Evolutionary conservation across 768 basidiomycete species (phyloP).

Genomic region (Suillus plorans): DNA sequence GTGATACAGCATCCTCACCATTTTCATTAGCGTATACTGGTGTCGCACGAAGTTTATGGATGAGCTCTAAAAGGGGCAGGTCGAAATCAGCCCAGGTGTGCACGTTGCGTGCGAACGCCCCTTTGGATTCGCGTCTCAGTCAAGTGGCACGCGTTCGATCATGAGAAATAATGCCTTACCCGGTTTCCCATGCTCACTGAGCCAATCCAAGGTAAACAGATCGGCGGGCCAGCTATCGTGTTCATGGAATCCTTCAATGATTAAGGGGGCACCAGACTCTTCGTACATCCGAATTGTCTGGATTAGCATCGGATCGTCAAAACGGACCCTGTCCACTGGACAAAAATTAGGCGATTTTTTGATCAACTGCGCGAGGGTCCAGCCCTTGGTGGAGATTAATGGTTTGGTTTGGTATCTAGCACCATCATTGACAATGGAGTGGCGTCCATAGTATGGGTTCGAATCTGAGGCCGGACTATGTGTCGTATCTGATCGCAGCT

Average conservation of each 20-base stretch:
- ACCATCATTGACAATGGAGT: slow-evolving; percentile 6
- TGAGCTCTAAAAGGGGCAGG: slow-evolving; percentile 53
- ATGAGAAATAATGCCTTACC: slow-evolving; percentile 14
- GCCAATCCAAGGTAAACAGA: slow-evolving; percentile 57
- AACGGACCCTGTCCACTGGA: slow-evolving; percentile 37
- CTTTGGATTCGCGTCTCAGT: slow-evolving; percentile 35
- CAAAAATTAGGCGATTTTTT: slow-evolving; percentile 41
- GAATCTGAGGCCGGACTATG: not conserved
- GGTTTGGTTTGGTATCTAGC: slow-evolving; percentile 10
- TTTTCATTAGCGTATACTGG: slow-evolving; percentile 35
- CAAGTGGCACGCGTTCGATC: not conserved
- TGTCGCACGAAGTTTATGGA: slow-evolving; percentile 41
- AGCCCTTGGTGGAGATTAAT: slow-evolving; percentile 43
- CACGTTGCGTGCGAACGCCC: slow-evolving; percentile 63
- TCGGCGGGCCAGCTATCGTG: slow-evolving; percentile 52
- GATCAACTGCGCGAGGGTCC: slow-evolving; percentile 49
- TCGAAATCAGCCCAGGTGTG: slow-evolving; percentile 52
- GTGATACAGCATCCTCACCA: slow-evolving; percentile 32
- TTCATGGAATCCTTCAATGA: slow-evolving; percentile 62
- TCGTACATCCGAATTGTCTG: slow-evolving; percentile 47
- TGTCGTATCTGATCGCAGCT: no score
- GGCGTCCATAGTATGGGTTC: not conserved
- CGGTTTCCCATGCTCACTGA: slow-evolving; percentile 37
- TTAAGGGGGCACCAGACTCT: slow-evolving; percentile 52
- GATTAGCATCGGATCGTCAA: slow-evolving; percentile 26